Conservation (phyloP, 2,329 filamentous ascomycete species). For the Penicillium sp. region DNA sequence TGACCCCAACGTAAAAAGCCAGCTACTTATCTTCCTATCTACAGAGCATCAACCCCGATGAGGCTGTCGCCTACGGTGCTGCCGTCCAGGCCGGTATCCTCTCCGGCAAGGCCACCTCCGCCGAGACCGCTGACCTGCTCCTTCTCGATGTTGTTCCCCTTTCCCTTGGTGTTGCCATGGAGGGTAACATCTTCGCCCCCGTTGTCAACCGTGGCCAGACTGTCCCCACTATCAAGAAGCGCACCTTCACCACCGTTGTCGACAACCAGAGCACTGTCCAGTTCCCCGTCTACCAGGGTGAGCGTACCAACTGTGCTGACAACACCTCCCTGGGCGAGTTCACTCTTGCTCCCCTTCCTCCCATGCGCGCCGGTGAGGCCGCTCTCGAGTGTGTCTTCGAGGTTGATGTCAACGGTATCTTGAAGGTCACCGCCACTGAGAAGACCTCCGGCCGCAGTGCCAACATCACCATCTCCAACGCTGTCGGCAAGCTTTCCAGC, state of each 20-base stretch:
- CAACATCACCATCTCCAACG: conserved; percentile 99
- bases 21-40: conserved; percentile 7
- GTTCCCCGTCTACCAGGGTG: conserved; percentile 94
- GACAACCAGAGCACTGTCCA: conserved; percentile 74
- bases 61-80: conserved; percentile 98
- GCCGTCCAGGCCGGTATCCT: conserved; percentile 98
- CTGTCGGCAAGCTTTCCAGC: conserved; percentile 94
- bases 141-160: conserved; percentile 95
- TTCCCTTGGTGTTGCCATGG: conserved; percentile 98
- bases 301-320: conserved; percentile 96
- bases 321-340: conserved; percentile 98
- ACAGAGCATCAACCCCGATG: conserved; percentile 94
- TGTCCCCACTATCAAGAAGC: conserved; percentile 78
- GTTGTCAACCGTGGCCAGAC: conserved; percentile 80
- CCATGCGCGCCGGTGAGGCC: conserved; percentile 89
- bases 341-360: conserved; percentile 82
- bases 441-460: conserved; percentile 96
- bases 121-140: conserved; percentile 90
- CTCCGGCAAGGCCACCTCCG: conserved; percentile 94
- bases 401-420: conserved; percentile 99
- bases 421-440: conserved; percentile 98
- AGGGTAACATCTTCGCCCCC: conserved; percentile 97
- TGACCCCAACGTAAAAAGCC: not conserved
- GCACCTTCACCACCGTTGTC: conserved; percentile 75
- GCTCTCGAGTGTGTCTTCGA: conserved; percentile 98